These are phyloP conservation scores for Aspergillus sp. DNA, from an alignment of 2,329 filamentous ascomycete species.

Conservation along the genomic window DNA sequence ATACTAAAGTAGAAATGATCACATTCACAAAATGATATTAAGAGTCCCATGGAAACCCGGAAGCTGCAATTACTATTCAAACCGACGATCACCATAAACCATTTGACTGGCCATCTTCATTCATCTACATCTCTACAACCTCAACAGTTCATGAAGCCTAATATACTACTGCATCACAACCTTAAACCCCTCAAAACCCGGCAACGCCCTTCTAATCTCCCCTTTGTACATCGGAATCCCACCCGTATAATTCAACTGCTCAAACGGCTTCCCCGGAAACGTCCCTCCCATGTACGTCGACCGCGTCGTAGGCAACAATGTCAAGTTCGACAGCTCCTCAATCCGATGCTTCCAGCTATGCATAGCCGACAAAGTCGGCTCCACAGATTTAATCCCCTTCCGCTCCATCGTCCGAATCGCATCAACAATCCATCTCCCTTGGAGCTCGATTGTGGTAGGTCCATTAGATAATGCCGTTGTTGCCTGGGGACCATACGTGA, in stretches of 20 bases:
- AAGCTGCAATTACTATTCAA: too few species aligned
- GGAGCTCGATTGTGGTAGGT: slow-evolving; percentile 56
- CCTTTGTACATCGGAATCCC: slow-evolving; percentile 19
- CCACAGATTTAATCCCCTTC: slow-evolving; percentile 53
- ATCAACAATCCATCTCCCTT: slow-evolving; percentile 59
- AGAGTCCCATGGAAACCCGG: too few species aligned
- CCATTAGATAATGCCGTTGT: slow-evolving; percentile 61
- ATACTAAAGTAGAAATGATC: too few species aligned
- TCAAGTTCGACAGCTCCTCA: slow-evolving; percentile 47
- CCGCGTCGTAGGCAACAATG: slow-evolving; percentile 52
- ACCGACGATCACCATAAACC: too few species aligned
- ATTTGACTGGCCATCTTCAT: too few species aligned
- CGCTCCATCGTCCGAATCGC: slow-evolving; percentile 51
- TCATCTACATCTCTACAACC: too few species aligned
- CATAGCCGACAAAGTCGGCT: slow-evolving; percentile 50
- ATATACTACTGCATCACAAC: not conserved
- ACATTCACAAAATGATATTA: too few species aligned
- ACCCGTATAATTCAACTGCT: slow-evolving; percentile 51
- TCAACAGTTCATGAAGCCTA: too few species aligned
- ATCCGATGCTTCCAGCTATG: slow-evolving; percentile 53
- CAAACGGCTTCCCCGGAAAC: slow-evolving; percentile 55
- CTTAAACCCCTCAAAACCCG: slow-evolving; percentile 7
- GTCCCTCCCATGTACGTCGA: slow-evolving; percentile 60
- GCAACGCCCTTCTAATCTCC: slow-evolving; percentile 15
- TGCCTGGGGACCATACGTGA: slow-evolving; percentile 58